These are phyloP conservation scores for Drechslerella dactyloides DNA, from an alignment of 2,329 filamentous ascomycete species.

Conservation along the genomic window DNA sequence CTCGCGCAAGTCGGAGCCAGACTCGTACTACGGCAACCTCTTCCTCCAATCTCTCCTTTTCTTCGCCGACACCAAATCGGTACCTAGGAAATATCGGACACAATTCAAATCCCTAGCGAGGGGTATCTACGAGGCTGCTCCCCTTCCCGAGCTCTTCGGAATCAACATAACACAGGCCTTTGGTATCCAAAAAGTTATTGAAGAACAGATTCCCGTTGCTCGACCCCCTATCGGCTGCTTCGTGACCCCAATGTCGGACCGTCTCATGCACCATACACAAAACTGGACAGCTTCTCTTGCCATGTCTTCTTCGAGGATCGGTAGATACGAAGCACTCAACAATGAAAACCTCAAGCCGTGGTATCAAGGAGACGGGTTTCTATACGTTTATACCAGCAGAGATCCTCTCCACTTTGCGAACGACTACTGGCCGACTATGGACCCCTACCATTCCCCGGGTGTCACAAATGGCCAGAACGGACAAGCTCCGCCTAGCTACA, in stretches of 20 bases:
- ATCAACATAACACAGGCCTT: slow-evolving; percentile 47
- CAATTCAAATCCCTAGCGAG: slow-evolving; percentile 44
- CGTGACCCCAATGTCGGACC: slow-evolving; percentile 48
- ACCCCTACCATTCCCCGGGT: slow-evolving; percentile 50
- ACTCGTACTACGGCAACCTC: slow-evolving; percentile 36
- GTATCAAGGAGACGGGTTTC: slow-evolving; percentile 51
- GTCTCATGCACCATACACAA: slow-evolving; percentile 44
- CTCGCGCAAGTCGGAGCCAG: slow-evolving; percentile 40
- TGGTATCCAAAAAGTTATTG: slow-evolving; percentile 37
- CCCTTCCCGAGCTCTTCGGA: slow-evolving; percentile 39
- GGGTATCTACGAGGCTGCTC: slow-evolving; percentile 34
- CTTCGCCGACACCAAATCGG: slow-evolving; percentile 36
- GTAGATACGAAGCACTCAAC: slow-evolving; percentile 50
- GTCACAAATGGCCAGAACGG: slow-evolving; percentile 50
- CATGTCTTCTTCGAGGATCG: slow-evolving; percentile 49
- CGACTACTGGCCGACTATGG: slow-evolving; percentile 52
- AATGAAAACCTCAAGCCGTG: slow-evolving; percentile 44
- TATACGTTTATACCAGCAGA: slow-evolving; percentile 50
- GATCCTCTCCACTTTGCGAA: slow-evolving; percentile 48
- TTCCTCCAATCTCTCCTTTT: slow-evolving; percentile 41
- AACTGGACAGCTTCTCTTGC: slow-evolving; percentile 46
- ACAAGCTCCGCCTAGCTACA: slow-evolving; percentile 34
- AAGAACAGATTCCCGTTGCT: slow-evolving; percentile 24
- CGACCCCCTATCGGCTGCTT: slow-evolving; percentile 28
- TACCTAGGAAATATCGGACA: slow-evolving; percentile 23